Base-by-base conservation (phyloP, 1,139 yeast genomes). In the Kazachstania sp. region DNA sequence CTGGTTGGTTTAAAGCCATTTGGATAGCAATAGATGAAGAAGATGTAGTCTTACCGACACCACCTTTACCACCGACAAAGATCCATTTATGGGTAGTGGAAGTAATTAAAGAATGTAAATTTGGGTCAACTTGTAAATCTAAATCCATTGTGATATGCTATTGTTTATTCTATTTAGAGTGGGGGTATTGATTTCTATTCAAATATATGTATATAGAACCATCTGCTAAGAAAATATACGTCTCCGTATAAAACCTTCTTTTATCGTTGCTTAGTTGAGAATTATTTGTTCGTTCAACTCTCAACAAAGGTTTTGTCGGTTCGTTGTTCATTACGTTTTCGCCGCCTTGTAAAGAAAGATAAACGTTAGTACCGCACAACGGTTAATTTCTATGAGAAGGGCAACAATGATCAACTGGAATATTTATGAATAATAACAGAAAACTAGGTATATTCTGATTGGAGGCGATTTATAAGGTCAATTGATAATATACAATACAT, bases 31-130 rank as follows among this genome's bases (percentile, higher is more conserved):
- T 77, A 20, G 97, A 88, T 44, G 96, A 90, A 1, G 97, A 90
- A 3, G 97, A 86, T 40, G 98, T 92, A 56, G 98, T 92, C 67
- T 92, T 92, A 58, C 98, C 98, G 37, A 92, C 98, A 69, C 98
- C 98, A 65, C 98, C 98, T 73, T 92, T 92, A 59, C 98, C 98
- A 52, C 98, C 98, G 39, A 90, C 97, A 63, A 92, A 92, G 55
- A 92, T 85, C 98, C 98, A 92, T 63, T 86, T 86, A 61, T 92
- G 77, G 16, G 92, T 70, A 39, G 70, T 84, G 55, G 83, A 87
- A 31, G 72, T 62, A 45, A 84, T 71, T 46, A 84, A 69, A 26
- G 85, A 79, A 57, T 78, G 78, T 56, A 84, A 74, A 34, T 83
- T 80, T 51, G 90, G 87, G 57, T 83, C 90, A 37, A 74, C 74